Percentiles rank a stretch among this genome's conserved stretches.
phyloP scores from a whole-genome alignment of 352 stramenopile species.

The Phytophthora meadii region DNA sequence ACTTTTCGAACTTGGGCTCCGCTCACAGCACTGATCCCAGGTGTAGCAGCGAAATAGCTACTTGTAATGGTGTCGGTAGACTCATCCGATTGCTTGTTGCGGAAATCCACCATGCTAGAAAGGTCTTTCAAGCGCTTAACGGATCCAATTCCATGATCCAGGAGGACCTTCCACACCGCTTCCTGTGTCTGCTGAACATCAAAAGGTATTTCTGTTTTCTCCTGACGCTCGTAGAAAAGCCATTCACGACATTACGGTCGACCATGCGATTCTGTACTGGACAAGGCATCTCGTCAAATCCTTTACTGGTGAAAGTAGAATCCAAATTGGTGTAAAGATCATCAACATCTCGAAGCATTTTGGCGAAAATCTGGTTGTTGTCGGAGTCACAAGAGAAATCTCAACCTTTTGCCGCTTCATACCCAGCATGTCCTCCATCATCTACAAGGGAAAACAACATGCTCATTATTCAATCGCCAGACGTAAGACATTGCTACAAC shows the following conservation, averaged over 20 bases:
- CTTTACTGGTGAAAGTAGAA: conserved; percentile 5
- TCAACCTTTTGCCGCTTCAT: conserved; percentile 8
- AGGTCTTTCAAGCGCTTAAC: not conserved
- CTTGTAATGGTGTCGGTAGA: conserved; percentile 1
- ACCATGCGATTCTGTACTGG: conserved; percentile 19
- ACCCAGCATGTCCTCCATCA: conserved; percentile 18
- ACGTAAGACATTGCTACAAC: not conserved
- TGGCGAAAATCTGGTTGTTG: conserved; percentile 13
- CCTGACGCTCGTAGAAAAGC: conserved; percentile 24
- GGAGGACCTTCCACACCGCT: conserved; percentile 3
- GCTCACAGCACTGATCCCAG: not conserved
- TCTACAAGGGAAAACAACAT: not conserved
- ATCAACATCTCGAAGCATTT: conserved; percentile 21
- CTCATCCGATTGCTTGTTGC: not conserved
- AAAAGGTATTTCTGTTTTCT: conserved; percentile 29
- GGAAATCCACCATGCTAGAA: not conserved
- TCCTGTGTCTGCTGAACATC: not conserved
- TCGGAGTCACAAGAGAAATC: not conserved
- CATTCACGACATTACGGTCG: conserved; percentile 7
- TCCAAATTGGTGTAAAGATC: conserved; percentile 14
- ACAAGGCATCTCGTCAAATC: conserved; percentile 15
- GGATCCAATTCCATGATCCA: not conserved
- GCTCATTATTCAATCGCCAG: no score
- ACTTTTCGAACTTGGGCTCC: conserved; percentile 17
- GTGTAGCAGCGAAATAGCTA: conserved; percentile 5